Percentiles rank a stretch among this genome's conserved stretches.
Evolutionary conservation across 176 grass and related monocot genomes (phyloP).

Genomic region (Chloris gayana): DNA sequence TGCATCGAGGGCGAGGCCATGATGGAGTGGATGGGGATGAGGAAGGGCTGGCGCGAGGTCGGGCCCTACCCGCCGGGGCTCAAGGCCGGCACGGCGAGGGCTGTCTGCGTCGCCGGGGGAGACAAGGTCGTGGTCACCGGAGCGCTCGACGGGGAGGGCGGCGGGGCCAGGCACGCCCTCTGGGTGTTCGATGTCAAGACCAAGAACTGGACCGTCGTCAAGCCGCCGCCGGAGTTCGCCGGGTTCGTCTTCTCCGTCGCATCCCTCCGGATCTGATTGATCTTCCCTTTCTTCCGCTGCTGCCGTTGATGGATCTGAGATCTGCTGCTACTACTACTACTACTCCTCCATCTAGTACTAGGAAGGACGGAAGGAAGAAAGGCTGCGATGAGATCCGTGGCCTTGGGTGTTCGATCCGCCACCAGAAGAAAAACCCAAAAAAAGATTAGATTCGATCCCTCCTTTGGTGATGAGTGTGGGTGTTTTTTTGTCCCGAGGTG

Average conservation of each 20-base stretch:
- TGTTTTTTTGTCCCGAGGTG: constrained; percentile 44
- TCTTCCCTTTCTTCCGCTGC: not conserved
- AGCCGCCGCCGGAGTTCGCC: constrained; percentile 40
- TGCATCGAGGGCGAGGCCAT: constrained; percentile 50
- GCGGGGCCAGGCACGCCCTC: constrained; percentile 32
- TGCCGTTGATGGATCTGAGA: constrained; percentile 35
- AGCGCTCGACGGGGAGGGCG: constrained; percentile 32
- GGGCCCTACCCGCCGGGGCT: constrained; percentile 55
- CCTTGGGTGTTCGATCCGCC: not conserved
- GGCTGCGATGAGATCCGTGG: not conserved
- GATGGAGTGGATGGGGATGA: constrained; percentile 46
- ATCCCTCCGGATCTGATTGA: constrained; percentile 36
- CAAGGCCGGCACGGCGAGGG: constrained; percentile 54
- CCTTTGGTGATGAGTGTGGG: constrained; percentile 7
- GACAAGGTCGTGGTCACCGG: constrained; percentile 64
- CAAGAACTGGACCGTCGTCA: constrained; percentile 55
- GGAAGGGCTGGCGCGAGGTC: constrained; percentile 50
- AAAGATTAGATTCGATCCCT: not conserved
- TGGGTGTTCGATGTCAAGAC: constrained; percentile 61
- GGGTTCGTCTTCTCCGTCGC: constrained; percentile 63
- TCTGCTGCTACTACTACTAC: not conserved
- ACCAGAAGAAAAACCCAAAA: not conserved
- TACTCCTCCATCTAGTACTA: too few species aligned
- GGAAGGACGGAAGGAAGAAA: not conserved
- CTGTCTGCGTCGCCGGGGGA: constrained; percentile 37